Evolutionary conservation across 768 basidiomycete species (phyloP), one percentile per base, ranked within the genome.

Genomic region (Xerocomellus chrysenteron): DNA sequence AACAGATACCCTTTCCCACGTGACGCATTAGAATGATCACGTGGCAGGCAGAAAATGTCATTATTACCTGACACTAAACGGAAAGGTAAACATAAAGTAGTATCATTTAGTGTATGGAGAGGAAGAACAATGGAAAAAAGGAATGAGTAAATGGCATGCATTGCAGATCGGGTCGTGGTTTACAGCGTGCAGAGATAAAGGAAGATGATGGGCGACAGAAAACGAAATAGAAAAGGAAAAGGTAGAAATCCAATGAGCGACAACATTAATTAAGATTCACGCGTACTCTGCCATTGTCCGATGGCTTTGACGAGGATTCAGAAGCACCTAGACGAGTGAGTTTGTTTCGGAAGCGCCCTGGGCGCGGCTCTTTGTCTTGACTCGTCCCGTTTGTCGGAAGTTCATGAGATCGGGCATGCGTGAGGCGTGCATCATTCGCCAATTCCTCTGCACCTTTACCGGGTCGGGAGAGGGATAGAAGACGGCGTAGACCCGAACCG

Each of bases 221-320:
- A 39, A 30, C 12, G 14, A 33, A 47, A 33, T 48, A 26, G 44
- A 56, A 41, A 32, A 30, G 9, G 9, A 33, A 47, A 33, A 33
- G 41, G 36, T 7, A 55, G 54, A 47, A 21, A 57, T 60, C 49
- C 55, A 64, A 60, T 40, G 66, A 70, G 50, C 11, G 58, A 50
- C 52, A 48, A 36, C 21, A 50, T 73, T 61, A 72, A 65, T 72
- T 45, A 58, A 72, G 70, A 56, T 73, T 74, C 56, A 72, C 65
- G 57, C 70, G 72, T 54, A 74, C 70, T 71, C 70, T 68, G 49
- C 67, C 65, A 57, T 57, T 70, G 62, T 73, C 72, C 33, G 65
- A 70, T 40, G 70, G 70, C 56, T 60, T 72, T 47, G 68, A 44
- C 0, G 68, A 58, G 16, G 70, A 51, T 44, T 74, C 70, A 43